Evolutionary conservation across 2,329 filamentous ascomycete species (phyloP), one percentile per base, ranked within the genome.

Genomic region (Pleomassaria siparia): DNA sequence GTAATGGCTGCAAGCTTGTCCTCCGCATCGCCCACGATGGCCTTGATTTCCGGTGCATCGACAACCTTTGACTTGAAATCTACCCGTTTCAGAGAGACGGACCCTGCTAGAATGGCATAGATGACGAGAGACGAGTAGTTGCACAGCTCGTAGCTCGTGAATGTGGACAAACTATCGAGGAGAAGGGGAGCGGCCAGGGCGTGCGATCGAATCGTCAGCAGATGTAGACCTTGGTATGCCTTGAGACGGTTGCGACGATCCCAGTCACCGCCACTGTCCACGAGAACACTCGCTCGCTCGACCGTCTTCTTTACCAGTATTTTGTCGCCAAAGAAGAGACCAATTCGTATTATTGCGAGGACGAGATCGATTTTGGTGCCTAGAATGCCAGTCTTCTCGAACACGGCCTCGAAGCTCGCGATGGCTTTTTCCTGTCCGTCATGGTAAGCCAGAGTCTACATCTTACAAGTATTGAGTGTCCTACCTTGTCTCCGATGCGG

Each of bases 11-110:
- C 80, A 45, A 96, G 77, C 74, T 92, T 92, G 67, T 96, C 91
- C 62, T 95, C 88, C 20, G 86, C 86, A 59, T 92, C 86, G 49
- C 92, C 94, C 20, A 99, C 83, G 55, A 99, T 95, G 29, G 94
- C 94, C 76, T 94, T 95, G 76, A 99, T 96, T 76, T 99, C 94
- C 11, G 94, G 92, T 7, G 94, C 94, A 71, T 99, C 94, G 32
- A 99, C 92, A 21, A 99, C 94, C 79, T 97, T 97, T 57, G 89
- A 89, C 80, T 99, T 99, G 82, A 99, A 99, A 73, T 99, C 94
- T 26, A 96, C 90, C 40, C 94, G 88, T 78, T 96, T 96, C 47
- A 99, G 82, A 37, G 92, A 94, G 20, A 97, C 87, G 6, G 91
- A 95, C 49, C 94, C 94, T 28, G 94, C 91, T 26, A 99, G 85